Evolutionary conservation across 805 yeast genomes (phyloP).

Genomic region (Metschnikowia corniflorae): DNA sequence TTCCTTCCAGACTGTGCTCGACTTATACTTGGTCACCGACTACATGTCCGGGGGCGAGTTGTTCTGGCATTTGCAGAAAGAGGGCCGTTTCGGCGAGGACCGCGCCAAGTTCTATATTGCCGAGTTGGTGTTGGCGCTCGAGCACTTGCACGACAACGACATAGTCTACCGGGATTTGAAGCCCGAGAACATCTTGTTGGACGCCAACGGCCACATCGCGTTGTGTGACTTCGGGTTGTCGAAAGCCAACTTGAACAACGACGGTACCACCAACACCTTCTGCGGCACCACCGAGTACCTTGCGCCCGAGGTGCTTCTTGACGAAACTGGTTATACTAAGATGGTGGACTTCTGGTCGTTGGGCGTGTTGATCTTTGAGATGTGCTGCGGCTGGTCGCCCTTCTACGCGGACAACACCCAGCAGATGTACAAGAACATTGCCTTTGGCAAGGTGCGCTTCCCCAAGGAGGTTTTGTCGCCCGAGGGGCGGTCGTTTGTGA

Average conservation of each 20-base stretch:
- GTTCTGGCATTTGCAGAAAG: constrained; percentile 95
- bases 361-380: constrained; percentile 94
- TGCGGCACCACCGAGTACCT: constrained; percentile 98
- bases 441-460: constrained; percentile 95
- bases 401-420: constrained; percentile 97
- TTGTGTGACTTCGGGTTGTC: constrained; percentile 96
- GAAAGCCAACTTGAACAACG: constrained; percentile 82
- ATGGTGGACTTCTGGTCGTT: constrained; percentile 99
- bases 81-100: constrained; percentile 89
- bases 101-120: constrained; percentile 97
- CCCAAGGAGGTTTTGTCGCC: constrained; percentile 92
- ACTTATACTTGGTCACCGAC: constrained; percentile 90
- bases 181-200: constrained; percentile 92
- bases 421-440: constrained; percentile 98
- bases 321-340: constrained; percentile 94
- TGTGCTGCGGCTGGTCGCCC: constrained; percentile 99
- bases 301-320: constrained; percentile 94
- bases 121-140: constrained; percentile 87
- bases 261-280: constrained; percentile 92
- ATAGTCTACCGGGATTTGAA: constrained; percentile 95
- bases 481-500: constrained; percentile 93
- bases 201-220: constrained; percentile 96
- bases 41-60: constrained; percentile 98
- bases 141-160: constrained; percentile 91
- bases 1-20: constrained; percentile 92